Evolutionary conservation across 768 basidiomycete genomes (phyloP).

Genomic region (Amanita rubescens): DNA sequence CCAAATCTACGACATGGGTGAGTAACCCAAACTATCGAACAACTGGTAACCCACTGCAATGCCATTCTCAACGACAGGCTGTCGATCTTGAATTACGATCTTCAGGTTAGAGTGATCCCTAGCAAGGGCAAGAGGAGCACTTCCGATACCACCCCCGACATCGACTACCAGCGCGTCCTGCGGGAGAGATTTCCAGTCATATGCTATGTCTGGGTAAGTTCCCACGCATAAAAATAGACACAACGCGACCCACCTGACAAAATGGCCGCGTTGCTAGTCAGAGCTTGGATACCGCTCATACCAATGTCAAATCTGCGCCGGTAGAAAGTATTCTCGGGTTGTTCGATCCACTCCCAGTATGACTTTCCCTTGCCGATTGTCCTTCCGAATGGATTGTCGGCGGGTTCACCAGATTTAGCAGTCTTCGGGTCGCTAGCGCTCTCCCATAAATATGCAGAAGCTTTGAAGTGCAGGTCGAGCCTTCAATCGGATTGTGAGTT

Average conservation of each 20-base stretch:
- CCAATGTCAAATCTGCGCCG: slow-evolving; percentile 21
- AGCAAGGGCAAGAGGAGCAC: slow-evolving; percentile 15
- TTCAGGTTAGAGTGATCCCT: slow-evolving; percentile 14
- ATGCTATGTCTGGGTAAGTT: slow-evolving; percentile 10
- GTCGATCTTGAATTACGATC: slow-evolving; percentile 20
- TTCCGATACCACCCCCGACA: slow-evolving; percentile 23
- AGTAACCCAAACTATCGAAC: not conserved
- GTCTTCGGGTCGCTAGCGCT: slow-evolving; percentile 17
- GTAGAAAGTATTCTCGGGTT: slow-evolving; percentile 18
- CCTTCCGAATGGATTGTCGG: slow-evolving; percentile 13
- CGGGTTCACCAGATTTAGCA: slow-evolving; percentile 13
- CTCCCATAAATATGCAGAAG: slow-evolving; percentile 21
- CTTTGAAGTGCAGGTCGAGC: slow-evolving; percentile 18
- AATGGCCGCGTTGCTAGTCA: slow-evolving; percentile 14
- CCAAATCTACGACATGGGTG: slow-evolving; percentile 7
- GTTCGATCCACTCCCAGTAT: slow-evolving; percentile 16
- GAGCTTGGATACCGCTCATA: slow-evolving; percentile 17
- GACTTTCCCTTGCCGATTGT: slow-evolving; percentile 13
- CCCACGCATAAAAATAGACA: too few relatives aligned
- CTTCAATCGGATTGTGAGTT: slow-evolving; percentile 7
- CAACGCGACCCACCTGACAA: slow-evolving; percentile 11
- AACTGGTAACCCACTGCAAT: not conserved
- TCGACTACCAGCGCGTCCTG: slow-evolving; percentile 20
- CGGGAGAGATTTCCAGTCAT: slow-evolving; percentile 18
- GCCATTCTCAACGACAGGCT: slow-evolving; percentile 13